These are phyloP conservation scores for Graphium sp. DNA, from an alignment of 2,329 filamentous ascomycete genomes.

Conservation along the genomic window DNA sequence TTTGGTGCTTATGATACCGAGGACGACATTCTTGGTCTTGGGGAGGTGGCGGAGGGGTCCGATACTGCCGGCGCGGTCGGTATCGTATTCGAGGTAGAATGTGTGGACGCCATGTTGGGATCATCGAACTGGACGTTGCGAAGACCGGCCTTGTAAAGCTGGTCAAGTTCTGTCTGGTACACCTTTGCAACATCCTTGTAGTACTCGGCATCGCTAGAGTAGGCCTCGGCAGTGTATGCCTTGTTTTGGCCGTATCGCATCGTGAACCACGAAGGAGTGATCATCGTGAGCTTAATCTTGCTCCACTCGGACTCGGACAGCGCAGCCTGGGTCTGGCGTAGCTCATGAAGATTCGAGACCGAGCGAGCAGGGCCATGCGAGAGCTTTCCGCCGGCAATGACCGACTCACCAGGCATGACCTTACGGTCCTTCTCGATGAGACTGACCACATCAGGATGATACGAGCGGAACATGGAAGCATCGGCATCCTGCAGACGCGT, in stretches of 20 bases:
- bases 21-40: constrained; percentile 42
- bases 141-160: constrained; percentile 44
- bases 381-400: constrained; percentile 31
- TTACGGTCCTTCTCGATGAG: constrained; percentile 33
- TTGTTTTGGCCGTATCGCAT: constrained; percentile 12
- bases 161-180: constrained; percentile 44
- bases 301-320: constrained; percentile 28
- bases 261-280: constrained; percentile 25
- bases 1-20: constrained; percentile 49
- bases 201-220: constrained; percentile 28
- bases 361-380: constrained; percentile 22
- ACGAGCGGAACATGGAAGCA: constrained; percentile 32
- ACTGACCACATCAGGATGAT: constrained; percentile 36
- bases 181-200: constrained; percentile 49
- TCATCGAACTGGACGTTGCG: constrained; percentile 54
- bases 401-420: constrained; percentile 38
- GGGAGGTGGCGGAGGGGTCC: constrained; percentile 46
- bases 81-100: constrained; percentile 57
- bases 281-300: constrained; percentile 36
- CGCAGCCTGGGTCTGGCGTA: constrained; percentile 25
- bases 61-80: constrained; percentile 45
- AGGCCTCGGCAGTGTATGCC: constrained; percentile 11
- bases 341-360: constrained; percentile 30
- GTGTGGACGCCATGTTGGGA: constrained; percentile 50
- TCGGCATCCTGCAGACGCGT: constrained; percentile 30